Evolutionary conservation across 352 stramenopile species (phyloP).

Genomic region (Peronospora belbahrii): DNA sequence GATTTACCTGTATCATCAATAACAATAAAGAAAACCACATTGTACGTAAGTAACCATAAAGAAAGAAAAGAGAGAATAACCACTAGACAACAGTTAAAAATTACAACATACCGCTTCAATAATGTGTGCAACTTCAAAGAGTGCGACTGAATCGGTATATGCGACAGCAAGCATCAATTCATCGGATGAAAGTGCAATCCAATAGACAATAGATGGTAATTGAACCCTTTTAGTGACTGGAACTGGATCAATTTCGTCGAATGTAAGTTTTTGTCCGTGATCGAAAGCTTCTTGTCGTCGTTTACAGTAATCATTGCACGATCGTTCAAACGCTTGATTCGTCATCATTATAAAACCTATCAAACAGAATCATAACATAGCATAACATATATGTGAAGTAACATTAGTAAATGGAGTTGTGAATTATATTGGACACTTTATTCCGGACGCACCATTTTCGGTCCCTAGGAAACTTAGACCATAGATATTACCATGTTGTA

Average conservation of each 20-base stretch:
- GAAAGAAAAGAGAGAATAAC: background rate
- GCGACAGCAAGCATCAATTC: conserved; percentile 45
- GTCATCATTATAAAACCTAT: conserved; percentile 39
- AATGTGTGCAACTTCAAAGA: conserved; percentile 57
- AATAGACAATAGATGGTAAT: conserved; percentile 36
- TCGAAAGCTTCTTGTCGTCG: conserved; percentile 44
- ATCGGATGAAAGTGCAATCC: conserved; percentile 44
- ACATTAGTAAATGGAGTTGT: too few relatives aligned
- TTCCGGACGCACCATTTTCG: conserved; percentile 20
- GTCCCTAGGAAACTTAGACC: conserved; percentile 47
- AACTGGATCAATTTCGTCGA: conserved; percentile 37
- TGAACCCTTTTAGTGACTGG: conserved; percentile 28
- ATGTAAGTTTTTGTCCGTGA: conserved; percentile 41
- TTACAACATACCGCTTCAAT: conserved; percentile 31
- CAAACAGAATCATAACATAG: too few relatives aligned
- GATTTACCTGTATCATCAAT: conserved; percentile 14
- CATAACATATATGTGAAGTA: conserved; percentile 7
- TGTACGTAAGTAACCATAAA: background rate
- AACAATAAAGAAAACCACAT: background rate
- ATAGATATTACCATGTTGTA: conserved; percentile 55
- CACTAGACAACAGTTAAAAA: background rate
- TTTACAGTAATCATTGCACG: conserved; percentile 36
- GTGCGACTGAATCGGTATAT: conserved; percentile 34
- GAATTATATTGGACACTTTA: conserved; percentile 4
- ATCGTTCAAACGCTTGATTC: conserved; percentile 27